These are phyloP conservation scores for Dioscorea cayenensis DNA, from an alignment of 116 monocot genomes.

Conservation along the genomic window DNA sequence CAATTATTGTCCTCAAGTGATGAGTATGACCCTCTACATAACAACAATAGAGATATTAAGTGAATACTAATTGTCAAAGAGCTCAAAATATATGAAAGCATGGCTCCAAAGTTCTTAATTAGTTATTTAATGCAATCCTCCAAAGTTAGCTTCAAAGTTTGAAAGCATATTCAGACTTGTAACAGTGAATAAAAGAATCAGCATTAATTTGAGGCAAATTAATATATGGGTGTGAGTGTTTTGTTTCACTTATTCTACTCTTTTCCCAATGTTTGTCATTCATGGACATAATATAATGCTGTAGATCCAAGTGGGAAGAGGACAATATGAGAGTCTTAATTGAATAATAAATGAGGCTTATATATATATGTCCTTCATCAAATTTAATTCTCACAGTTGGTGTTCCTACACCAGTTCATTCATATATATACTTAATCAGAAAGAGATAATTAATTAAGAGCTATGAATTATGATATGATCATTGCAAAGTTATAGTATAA, in stretches of 20 bases:
- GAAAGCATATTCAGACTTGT: background rate
- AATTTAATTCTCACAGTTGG: no score
- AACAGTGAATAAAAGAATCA: background rate
- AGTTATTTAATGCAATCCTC: no score
- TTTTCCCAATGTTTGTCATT: background rate
- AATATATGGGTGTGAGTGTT: background rate
- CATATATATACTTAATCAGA: background rate
- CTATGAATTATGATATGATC: no score
- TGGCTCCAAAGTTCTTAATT: no score
- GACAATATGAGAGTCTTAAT: background rate
- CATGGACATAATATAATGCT: background rate
- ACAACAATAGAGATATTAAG: background rate
- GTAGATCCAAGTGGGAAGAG: slow-evolving; percentile 1
- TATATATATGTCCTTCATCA: background rate
- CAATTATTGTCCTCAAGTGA: slow-evolving; percentile 9
- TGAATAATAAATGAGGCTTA: background rate
- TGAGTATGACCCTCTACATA: slow-evolving; percentile 11
- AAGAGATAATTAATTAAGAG: background rate
- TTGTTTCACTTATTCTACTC: background rate
- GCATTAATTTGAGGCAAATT: background rate
- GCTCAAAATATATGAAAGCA: no score
- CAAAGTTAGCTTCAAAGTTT: no score
- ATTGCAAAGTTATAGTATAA: no score
- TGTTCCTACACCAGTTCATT: no score
- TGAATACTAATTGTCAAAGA: background rate